A percentile compares a stretch with the other conserved stretches of the same genome.
phyloP scores from a whole-genome alignment of 202 grass and related monocot genomes.

The Digitaria exilis region DNA sequence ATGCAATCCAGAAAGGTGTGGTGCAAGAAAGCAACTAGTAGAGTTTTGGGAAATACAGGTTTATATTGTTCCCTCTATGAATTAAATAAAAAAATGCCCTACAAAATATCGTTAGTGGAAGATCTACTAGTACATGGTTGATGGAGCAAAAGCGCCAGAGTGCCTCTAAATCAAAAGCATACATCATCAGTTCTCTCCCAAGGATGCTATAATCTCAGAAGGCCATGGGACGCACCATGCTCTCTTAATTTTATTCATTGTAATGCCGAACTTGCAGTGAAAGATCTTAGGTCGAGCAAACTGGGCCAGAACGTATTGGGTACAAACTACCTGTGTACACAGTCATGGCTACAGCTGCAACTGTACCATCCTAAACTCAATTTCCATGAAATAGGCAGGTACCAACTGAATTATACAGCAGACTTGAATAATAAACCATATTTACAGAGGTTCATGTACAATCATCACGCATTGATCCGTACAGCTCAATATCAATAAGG shows the following conservation, averaged over 20 bases:
- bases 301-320: neutral
- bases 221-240: neutral
- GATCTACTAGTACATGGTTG: constrained; percentile 4
- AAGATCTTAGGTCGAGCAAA: neutral
- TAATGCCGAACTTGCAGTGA: neutral
- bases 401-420: neutral
- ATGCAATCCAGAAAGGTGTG: neutral
- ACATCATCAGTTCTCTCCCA: neutral
- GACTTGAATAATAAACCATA: neutral
- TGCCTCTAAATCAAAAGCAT: neutral
- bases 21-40: neutral
- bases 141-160: neutral
- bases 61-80: neutral
- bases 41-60: neutral
- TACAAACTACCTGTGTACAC: neutral
- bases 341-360: neutral
- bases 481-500: neutral
- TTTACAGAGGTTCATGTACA: neutral
- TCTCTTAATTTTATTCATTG: neutral
- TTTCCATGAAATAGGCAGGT: neutral
- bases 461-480: neutral
- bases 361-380: neutral
- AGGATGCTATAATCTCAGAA: neutral
- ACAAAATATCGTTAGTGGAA: neutral
- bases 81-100: neutral